Conservation (phyloP, 2,329 filamentous ascomycete species). For the Blastomyces emzantsi region DNA sequence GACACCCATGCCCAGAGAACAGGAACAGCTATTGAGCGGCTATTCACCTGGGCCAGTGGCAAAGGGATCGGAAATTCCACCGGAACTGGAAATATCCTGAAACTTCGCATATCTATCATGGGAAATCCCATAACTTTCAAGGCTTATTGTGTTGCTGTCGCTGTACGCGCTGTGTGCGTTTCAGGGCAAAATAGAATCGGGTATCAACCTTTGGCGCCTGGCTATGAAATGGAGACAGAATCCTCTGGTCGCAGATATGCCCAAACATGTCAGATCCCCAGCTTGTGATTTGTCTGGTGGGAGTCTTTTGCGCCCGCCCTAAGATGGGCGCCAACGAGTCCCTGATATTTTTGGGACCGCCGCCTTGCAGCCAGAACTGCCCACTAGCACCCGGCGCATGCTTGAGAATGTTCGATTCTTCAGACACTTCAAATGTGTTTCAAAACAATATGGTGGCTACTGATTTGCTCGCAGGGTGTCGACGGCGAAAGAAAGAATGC, state of each 20-base stretch:
- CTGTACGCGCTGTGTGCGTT: conserved; percentile 2
- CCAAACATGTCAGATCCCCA: neutral
- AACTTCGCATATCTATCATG: neutral
- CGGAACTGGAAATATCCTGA: neutral
- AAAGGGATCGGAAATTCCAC: neutral
- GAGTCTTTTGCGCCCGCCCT: neutral
- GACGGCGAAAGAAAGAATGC: neutral
- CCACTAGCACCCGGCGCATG: conserved; percentile 1
- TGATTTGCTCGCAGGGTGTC: neutral
- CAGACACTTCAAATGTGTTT: conserved; percentile 5
- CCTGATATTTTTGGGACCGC: neutral
- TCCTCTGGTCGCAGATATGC: conserved; percentile 1
- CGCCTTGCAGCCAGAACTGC: neutral
- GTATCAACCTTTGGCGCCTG: neutral
- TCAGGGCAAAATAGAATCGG: conserved; percentile 1
- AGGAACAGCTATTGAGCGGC: neutral
- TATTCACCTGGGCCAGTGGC: neutral
- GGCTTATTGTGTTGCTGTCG: neutral
- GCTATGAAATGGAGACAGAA: neutral
- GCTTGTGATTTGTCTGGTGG: neutral
- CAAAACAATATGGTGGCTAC: neutral
- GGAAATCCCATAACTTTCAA: neutral
- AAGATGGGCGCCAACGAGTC: neutral
- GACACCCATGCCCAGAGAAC: neutral
- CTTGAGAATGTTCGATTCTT: conserved; percentile 3